Base-by-base conservation (phyloP, 2,329 filamentous ascomycete species). In the Aspergillus phoenicis region DNA sequence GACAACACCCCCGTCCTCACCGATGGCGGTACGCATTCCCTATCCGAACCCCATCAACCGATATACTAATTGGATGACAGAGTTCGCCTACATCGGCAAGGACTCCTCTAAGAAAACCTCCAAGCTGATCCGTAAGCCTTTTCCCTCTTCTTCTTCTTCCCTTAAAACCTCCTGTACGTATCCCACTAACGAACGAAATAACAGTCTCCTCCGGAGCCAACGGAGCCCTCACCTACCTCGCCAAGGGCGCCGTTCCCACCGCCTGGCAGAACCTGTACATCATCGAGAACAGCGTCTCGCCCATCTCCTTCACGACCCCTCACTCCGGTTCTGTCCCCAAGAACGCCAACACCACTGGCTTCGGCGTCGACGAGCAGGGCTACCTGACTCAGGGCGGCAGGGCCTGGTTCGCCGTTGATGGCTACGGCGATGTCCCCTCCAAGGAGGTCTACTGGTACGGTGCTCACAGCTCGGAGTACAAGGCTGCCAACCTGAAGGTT, bases 241-340 rank as follows among this genome's bases (percentile, higher is more conserved):
- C 67, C 28, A 54, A 68, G 61, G 8, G 60, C 49, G 55, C 54
- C 15, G 62, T 64, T 30, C 69, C 69, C 8, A 73, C 69, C 5
- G 71, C 63, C 52, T 73, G 67, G 64, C 71, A 73, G 62, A 71
- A 57, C 66, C 64, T 73, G 10, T 73, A 67, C 59, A 58, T 73
- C 22, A 52, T 73, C 17, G 65, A 70, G 45, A 48, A 72, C 51
- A 36, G 49, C 8, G 67, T 69, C 41, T 15, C 52, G 15, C 66
- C 68, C 41, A 57, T 71, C 10, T 62, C 58, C 10, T 36, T 73
- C 56, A 73, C 71, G 8, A 4, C 58, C 5, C 71, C 71, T 41
- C 71, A 73, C 70, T 73, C 71, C 26, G 71, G 64, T 5, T 64
- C 62, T 10, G 55, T 66, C 7, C 71, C 71, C 43, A 48, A 70